phyloP scores from a whole-genome alignment of 2,329 filamentous ascomycete genomes.

The Orbilia quercus region DNA sequence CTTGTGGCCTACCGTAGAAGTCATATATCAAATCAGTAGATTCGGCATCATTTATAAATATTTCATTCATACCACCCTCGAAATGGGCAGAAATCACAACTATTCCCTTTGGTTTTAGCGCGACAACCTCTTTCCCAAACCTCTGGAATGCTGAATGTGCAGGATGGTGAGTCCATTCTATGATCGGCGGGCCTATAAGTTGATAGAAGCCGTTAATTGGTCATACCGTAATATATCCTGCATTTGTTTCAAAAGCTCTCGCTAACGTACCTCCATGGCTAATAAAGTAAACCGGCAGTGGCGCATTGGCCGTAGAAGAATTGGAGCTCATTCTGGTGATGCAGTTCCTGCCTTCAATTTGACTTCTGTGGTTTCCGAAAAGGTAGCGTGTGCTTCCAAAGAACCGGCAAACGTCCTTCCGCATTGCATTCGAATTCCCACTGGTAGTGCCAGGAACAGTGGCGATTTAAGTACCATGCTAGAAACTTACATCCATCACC shows the following conservation, averaged over 20 bases:
- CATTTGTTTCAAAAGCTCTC: no score
- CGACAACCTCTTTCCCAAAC: conserved; percentile 77
- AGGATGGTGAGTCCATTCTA: conserved; percentile 76
- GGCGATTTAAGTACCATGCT: no score
- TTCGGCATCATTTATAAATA: conserved; percentile 42
- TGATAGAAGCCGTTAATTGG: no score
- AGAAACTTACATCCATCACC: no score
- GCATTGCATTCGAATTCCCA: no score
- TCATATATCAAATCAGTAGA: conserved; percentile 47
- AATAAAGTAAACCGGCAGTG: conserved; percentile 43
- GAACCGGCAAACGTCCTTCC: not conserved
- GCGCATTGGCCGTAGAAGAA: conserved; percentile 3
- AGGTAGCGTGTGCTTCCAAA: conserved; percentile 4
- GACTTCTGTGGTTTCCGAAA: conserved; percentile 8
- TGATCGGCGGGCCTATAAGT: conserved; percentile 63
- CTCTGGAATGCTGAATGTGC: conserved; percentile 73
- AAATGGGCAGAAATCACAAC: conserved; percentile 81
- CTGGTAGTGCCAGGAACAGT: no score
- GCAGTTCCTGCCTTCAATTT: no score
- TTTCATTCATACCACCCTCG: conserved; percentile 25
- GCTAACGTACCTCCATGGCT: conserved; percentile 43
- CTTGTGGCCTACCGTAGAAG: conserved; percentile 32
- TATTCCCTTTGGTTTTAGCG: conserved; percentile 77
- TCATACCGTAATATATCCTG: no score
- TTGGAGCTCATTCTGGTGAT: conserved; percentile 20